Percentiles rank a stretch among this genome's conserved stretches.
Conservation (phyloP, 2,329 filamentous ascomycete genomes). For the Aspergillus texensis region DNA sequence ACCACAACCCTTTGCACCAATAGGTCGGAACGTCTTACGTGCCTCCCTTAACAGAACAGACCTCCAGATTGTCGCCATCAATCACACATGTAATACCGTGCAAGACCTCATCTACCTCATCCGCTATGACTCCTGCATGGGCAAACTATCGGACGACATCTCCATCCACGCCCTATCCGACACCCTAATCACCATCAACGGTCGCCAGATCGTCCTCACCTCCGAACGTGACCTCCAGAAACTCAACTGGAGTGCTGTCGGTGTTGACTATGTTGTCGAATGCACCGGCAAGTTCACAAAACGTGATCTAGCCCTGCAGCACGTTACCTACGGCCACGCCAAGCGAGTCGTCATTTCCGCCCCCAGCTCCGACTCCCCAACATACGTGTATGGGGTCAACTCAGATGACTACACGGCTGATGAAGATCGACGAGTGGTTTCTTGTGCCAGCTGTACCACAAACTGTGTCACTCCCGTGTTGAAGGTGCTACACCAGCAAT, state of each 20-base stretch:
- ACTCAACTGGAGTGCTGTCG: constrained; percentile 30
- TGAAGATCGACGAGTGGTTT: constrained; percentile 12
- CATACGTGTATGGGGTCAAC: constrained; percentile 38
- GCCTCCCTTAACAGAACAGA: constrained; percentile 22
- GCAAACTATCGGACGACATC: constrained; percentile 95
- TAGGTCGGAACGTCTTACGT: neutral
- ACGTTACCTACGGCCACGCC: constrained; percentile 77
- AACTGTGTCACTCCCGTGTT: neutral
- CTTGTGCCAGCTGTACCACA: neutral
- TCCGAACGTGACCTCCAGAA: constrained; percentile 20
- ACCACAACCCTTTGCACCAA: neutral
- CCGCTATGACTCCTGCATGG: constrained; percentile 53
- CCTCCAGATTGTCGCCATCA: constrained; percentile 32
- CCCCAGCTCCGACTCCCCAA: constrained; percentile 71
- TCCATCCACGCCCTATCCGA: constrained; percentile 88
- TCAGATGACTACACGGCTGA: constrained; percentile 25
- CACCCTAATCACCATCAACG: constrained; percentile 62
- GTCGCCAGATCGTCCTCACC: neutral
- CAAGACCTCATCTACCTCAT: constrained; percentile 35
- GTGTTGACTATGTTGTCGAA: constrained; percentile 28
- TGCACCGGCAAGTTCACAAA: constrained; percentile 4
- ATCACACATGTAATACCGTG: constrained; percentile 32
- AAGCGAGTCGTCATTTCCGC: constrained; percentile 76
- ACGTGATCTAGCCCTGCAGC: constrained; percentile 67
- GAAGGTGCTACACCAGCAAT: constrained; percentile 17